A percentile compares a stretch with the other conserved stretches of the same genome.
Conservation (phyloP, 2,329 filamentous ascomycete species). For the Macrophomina pseudophaseolina region DNA sequence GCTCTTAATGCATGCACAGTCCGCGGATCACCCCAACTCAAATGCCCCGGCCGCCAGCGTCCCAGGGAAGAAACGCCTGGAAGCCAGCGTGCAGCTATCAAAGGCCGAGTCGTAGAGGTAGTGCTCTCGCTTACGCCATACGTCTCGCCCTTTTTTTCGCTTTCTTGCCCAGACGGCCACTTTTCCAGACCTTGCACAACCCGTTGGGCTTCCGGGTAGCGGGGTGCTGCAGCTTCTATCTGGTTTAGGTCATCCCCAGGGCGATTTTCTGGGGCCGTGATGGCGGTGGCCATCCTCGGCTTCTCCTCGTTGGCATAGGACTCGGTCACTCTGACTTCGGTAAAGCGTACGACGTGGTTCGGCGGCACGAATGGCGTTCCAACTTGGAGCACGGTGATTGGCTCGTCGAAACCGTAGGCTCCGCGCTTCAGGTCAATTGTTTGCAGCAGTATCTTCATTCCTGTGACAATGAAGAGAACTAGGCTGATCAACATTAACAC, state of each 20-base stretch:
- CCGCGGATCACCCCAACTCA: neutral
- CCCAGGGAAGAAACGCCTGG: neutral
- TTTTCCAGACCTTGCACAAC: neutral
- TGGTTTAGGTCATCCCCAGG: neutral
- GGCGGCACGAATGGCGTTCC: neutral
- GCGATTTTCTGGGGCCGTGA: neutral
- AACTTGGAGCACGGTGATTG: neutral
- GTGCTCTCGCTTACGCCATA: neutral
- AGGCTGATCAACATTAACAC: neutral
- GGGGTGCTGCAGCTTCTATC: neutral
- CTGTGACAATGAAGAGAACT: neutral
- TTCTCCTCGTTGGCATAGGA: neutral
- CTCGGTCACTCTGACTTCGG: neutral
- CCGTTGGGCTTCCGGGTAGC: neutral
- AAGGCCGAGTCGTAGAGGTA: neutral
- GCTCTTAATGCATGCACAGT: neutral
- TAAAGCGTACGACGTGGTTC: neutral
- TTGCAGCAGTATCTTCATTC: neutral
- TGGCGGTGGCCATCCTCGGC: neutral
- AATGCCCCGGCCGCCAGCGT: neutral
- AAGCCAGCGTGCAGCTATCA: neutral
- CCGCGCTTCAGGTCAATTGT: neutral
- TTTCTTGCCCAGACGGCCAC: neutral
- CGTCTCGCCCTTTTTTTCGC: neutral
- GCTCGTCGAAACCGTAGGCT: neutral